Percentiles rank a stretch among this genome's conserved stretches.
Conservation (phyloP, 2,329 filamentous ascomycete species). For the Capronia coronata region DNA sequence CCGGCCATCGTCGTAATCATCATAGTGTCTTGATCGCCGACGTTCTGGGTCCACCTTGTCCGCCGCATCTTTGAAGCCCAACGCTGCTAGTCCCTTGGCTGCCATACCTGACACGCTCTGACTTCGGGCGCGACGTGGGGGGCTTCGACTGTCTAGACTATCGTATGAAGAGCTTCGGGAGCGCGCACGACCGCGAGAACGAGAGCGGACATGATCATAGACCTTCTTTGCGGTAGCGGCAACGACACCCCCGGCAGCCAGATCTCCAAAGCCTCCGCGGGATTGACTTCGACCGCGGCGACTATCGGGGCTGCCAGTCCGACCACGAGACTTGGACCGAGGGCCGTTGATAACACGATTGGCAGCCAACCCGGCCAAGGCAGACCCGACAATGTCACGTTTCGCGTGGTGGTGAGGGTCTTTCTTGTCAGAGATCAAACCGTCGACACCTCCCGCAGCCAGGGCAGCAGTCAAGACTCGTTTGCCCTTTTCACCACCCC, state of each 20-base stretch:
- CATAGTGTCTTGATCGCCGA: conserved; percentile 34
- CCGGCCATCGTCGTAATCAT: conserved; percentile 37
- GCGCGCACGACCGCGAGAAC: conserved; percentile 33
- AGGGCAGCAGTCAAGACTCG: conserved; percentile 81
- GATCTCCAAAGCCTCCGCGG: conserved; percentile 38
- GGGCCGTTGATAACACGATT: conserved; percentile 81
- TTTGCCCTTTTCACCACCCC: conserved; percentile 87
- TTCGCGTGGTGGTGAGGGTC: conserved; percentile 67
- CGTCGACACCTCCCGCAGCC: conserved; percentile 80
- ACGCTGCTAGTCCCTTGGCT: conserved; percentile 39
- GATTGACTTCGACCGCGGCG: conserved; percentile 38
- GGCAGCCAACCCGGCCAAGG: conserved; percentile 78
- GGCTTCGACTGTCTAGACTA: conserved; percentile 49
- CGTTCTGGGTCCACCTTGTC: conserved; percentile 30
- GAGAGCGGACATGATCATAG: conserved; percentile 40
- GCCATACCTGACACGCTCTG: conserved; percentile 43
- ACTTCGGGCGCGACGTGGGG: conserved; percentile 41
- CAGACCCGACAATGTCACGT: conserved; percentile 75
- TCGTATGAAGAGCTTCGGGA: conserved; percentile 49
- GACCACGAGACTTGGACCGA: conserved; percentile 55
- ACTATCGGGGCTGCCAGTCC: conserved; percentile 26
- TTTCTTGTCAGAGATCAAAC: conserved; percentile 52
- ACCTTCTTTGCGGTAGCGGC: conserved; percentile 45
- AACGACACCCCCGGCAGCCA: conserved; percentile 41
- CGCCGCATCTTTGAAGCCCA: conserved; percentile 37